Evolutionary conservation across 2,329 filamentous ascomycete genomes (phyloP).

Genomic region (Pseudogymnoascus sp.): DNA sequence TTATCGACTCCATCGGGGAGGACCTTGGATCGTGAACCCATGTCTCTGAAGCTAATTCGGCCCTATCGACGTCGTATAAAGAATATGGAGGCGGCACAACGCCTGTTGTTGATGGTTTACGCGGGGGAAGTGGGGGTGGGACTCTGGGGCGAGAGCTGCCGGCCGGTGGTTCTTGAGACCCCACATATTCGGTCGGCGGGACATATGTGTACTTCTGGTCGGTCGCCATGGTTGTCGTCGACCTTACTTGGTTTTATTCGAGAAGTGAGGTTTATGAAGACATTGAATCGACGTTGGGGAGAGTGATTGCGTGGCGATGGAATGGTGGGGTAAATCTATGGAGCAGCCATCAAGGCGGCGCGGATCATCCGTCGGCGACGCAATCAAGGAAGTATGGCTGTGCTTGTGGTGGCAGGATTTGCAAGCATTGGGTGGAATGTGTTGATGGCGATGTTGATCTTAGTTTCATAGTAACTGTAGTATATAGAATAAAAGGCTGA

Average conservation of each 20-base stretch:
- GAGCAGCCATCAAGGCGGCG: neutral
- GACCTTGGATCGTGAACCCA: conserved; percentile 24
- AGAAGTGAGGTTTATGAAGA: neutral
- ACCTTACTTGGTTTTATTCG: neutral
- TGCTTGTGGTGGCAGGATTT: neutral
- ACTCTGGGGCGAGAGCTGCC: conserved; percentile 3
- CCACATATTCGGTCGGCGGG: neutral
- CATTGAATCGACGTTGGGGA: neutral
- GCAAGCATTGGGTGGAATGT: neutral
- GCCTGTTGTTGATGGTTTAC: conserved; percentile 13
- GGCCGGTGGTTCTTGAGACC: neutral
- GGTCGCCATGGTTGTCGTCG: neutral
- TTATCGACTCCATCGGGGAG: conserved; percentile 27
- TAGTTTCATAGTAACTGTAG: neutral
- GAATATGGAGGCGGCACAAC: conserved; percentile 24
- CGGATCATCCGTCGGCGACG: neutral
- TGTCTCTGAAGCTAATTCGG: conserved; percentile 1
- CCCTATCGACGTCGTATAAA: conserved; percentile 21
- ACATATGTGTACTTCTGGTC: neutral
- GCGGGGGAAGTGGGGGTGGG: conserved; percentile 24
- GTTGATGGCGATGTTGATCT: neutral
- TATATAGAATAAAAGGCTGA: neutral
- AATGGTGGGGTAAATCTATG: neutral
- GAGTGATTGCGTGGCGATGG: neutral
- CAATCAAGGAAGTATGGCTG: neutral